These are phyloP conservation scores for Lactarius vividus DNA, from an alignment of 768 basidiomycete genomes.

Conservation along the genomic window DNA sequence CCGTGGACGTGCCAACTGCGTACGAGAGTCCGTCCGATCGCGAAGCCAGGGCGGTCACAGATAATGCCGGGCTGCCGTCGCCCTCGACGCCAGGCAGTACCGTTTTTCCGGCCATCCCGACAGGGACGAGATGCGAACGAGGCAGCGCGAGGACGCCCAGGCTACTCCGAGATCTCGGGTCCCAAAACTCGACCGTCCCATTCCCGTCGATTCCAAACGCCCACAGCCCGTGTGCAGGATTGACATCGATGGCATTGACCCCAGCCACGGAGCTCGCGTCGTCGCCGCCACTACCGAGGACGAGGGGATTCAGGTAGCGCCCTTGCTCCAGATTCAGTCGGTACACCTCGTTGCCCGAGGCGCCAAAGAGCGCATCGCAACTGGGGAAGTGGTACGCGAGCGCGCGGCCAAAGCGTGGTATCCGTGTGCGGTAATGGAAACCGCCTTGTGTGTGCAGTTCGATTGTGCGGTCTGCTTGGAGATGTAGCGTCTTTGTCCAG, in stretches of 20 bases:
- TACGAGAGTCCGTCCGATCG: slow-evolving; percentile 88
- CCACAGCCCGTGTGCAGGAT: slow-evolving; percentile 87
- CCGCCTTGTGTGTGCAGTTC: slow-evolving; percentile 94
- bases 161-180: slow-evolving; percentile 75
- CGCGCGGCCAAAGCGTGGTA: slow-evolving; percentile 91
- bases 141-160: slow-evolving; percentile 72
- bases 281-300: slow-evolving; percentile 49
- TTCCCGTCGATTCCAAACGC: slow-evolving; percentile 86
- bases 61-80: slow-evolving; percentile 38
- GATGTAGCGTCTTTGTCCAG: slow-evolving; percentile 97
- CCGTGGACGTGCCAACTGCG: slow-evolving; percentile 92
- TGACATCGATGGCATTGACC: slow-evolving; percentile 90
- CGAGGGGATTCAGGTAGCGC: slow-evolving; percentile 81
- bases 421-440: slow-evolving; percentile 87
- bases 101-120: slow-evolving; percentile 35
- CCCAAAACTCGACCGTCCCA: slow-evolving; percentile 94
- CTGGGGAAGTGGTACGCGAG: slow-evolving; percentile 93
- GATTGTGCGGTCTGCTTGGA: slow-evolving; percentile 93
- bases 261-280: slow-evolving; percentile 63
- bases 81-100: slow-evolving; percentile 40
- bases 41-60: slow-evolving; percentile 83
- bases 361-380: slow-evolving; percentile 85
- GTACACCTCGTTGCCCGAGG: slow-evolving; percentile 84
- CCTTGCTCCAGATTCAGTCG: slow-evolving; percentile 96
- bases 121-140: slow-evolving; percentile 46